phyloP scores from a whole-genome alignment of 106 monocot genomes.

The Gastrodia elata region DNA sequence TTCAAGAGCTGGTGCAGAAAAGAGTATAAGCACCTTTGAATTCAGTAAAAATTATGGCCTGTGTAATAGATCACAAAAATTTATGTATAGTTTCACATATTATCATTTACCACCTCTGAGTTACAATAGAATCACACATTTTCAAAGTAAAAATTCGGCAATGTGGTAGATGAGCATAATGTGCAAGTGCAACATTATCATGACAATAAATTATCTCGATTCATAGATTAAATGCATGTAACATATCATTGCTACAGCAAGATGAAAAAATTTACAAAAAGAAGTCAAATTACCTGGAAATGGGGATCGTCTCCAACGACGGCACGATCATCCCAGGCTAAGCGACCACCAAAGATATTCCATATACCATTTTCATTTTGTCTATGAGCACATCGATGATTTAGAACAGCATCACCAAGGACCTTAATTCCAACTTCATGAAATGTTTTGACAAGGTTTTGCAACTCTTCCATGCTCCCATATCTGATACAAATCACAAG shows the following conservation, averaged over 20 bases:
- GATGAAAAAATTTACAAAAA: background rate
- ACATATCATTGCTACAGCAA: background rate
- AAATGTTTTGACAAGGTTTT: conserved; percentile 53
- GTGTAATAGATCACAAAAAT: background rate
- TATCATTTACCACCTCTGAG: background rate
- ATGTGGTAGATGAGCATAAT: background rate
- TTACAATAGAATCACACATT: background rate
- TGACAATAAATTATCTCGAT: background rate
- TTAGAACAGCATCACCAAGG: conserved; percentile 93
- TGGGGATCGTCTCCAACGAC: conserved; percentile 97
- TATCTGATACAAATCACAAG: conserved; percentile 46
- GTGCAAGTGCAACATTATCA: background rate
- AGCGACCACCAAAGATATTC: conserved; percentile 89
- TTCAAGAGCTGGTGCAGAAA: background rate
- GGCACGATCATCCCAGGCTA: conserved; percentile 91
- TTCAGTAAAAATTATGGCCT: background rate
- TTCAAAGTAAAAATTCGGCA: background rate
- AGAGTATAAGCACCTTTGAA: background rate
- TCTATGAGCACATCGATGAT: conserved; percentile 91
- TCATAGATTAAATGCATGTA: background rate
- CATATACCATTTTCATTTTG: conserved; percentile 77
- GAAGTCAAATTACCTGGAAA: conserved; percentile 61
- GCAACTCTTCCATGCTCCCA: conserved; percentile 79
- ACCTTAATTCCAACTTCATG: conserved; percentile 79
- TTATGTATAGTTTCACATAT: background rate